These are phyloP conservation scores for Sungouiella thailandica DNA, from an alignment of 805 yeast species.

Conservation along the genomic window DNA sequence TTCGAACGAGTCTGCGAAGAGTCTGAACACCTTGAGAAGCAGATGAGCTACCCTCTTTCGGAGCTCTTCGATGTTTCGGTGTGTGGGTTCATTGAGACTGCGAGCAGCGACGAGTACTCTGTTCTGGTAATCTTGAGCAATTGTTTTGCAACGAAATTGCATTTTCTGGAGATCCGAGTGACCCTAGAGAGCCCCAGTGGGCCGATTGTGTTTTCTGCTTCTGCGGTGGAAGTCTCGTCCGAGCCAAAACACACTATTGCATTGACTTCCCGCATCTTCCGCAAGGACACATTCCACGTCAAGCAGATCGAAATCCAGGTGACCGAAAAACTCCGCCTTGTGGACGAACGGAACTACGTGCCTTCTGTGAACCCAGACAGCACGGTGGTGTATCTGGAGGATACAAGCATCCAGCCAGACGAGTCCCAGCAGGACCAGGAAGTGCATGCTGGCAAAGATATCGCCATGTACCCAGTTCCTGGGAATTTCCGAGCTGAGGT, in stretches of 20 bases:
- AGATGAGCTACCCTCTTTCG: slow-evolving; percentile 23
- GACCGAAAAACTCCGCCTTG: slow-evolving; percentile 6
- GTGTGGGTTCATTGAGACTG: slow-evolving; percentile 32
- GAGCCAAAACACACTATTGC: not conserved
- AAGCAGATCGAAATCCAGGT: slow-evolving; percentile 3
- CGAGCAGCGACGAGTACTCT: slow-evolving; percentile 27
- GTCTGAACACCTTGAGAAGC: slow-evolving; percentile 2
- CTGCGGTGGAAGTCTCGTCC: not conserved
- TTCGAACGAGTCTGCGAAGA: slow-evolving; percentile 3
- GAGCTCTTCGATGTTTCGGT: slow-evolving; percentile 33
- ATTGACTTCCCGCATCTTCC: not conserved
- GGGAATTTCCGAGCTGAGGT: slow-evolving; percentile 25
- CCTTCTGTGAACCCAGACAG: slow-evolving; percentile 1
- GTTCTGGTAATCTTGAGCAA: slow-evolving; percentile 32
- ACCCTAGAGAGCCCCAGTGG: slow-evolving; percentile 14
- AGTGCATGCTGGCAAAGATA: not conserved
- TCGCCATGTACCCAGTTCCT: slow-evolving; percentile 14
- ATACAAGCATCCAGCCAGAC: too few species aligned
- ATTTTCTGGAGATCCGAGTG: slow-evolving; percentile 18
- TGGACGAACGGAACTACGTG: not conserved
- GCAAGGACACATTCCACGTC: not conserved
- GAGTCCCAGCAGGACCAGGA: not conserved
- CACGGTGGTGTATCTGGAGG: slow-evolving; percentile 7
- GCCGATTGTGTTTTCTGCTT: not conserved
- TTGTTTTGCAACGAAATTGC: slow-evolving; percentile 19